A percentile compares a stretch with the other conserved stretches of the same genome.
Evolutionary conservation across 2,329 filamentous ascomycete species (phyloP).

Genomic region (Xylaria sp.): DNA sequence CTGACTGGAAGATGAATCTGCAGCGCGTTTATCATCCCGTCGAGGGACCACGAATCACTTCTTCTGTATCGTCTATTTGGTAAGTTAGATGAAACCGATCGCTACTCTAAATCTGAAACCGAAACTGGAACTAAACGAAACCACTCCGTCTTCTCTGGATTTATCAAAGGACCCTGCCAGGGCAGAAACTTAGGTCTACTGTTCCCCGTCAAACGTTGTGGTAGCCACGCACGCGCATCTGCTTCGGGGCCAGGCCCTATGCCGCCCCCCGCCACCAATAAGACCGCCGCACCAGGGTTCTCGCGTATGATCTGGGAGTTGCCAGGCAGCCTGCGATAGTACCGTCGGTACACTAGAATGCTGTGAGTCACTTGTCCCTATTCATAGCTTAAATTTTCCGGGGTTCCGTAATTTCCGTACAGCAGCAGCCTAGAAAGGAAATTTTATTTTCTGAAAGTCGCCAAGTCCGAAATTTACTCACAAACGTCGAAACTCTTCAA

Average conservation of each 20-base stretch:
- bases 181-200: slow-evolving; percentile 18
- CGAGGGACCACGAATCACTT: background rate
- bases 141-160: slow-evolving; percentile 22
- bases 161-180: slow-evolving; percentile 25
- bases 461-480: background rate
- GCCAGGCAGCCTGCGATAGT: slow-evolving; percentile 12
- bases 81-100: background rate
- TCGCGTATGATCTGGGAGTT: slow-evolving; percentile 13
- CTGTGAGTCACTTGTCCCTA: background rate
- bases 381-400: background rate
- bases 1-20: background rate
- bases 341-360: slow-evolving; percentile 17
- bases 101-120: background rate
- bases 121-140: slow-evolving; percentile 3
- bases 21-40: background rate
- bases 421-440: background rate
- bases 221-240: slow-evolving; percentile 1
- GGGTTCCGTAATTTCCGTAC: background rate
- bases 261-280: slow-evolving; percentile 24
- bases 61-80: background rate
- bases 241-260: slow-evolving; percentile 1
- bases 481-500: slow-evolving; percentile 23
- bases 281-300: slow-evolving; percentile 12
- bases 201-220: slow-evolving; percentile 10
- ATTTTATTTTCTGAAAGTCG: background rate